Percentiles rank a stretch among this genome's conserved stretches.
Conservation (phyloP, 306 rosid species). For the Arachis stenosperma region DNA sequence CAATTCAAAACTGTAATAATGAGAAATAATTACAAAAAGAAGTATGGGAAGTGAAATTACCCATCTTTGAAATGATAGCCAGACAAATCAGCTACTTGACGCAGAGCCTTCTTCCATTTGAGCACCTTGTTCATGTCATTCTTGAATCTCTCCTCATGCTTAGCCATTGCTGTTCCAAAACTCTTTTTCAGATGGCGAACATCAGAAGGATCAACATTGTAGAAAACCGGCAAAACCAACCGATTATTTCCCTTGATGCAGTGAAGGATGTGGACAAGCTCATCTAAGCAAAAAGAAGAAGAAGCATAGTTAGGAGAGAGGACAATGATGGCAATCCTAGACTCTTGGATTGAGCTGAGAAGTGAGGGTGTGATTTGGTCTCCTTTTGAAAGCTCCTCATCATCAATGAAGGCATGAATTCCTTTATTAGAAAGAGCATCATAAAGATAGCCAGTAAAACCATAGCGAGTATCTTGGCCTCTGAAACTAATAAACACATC, state of each 20-base stretch:
- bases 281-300: slow-evolving; percentile 19
- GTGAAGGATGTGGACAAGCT: slow-evolving; percentile 11
- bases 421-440: neutral
- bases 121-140: neutral
- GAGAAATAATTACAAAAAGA: no score
- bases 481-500: neutral
- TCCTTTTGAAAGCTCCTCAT: neutral
- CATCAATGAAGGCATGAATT: slow-evolving; percentile 1
- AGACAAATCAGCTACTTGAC: slow-evolving; percentile 3
- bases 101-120: slow-evolving; percentile 14
- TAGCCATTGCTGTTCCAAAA: neutral
- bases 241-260: neutral
- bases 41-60: neutral
- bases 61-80: slow-evolving; percentile 7
- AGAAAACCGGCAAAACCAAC: slow-evolving; percentile 4
- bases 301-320: neutral
- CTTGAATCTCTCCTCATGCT: neutral
- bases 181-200: neutral
- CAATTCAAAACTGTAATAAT: no score
- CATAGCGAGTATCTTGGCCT: neutral
- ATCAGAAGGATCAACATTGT: slow-evolving; percentile 6
- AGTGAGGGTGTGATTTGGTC: neutral
- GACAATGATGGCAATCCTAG: slow-evolving; percentile 15
- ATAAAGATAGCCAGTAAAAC: neutral
- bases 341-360: neutral